Base-by-base conservation (phyloP, 108 stramenopile species). In the Schizochytrium sp. region DNA sequence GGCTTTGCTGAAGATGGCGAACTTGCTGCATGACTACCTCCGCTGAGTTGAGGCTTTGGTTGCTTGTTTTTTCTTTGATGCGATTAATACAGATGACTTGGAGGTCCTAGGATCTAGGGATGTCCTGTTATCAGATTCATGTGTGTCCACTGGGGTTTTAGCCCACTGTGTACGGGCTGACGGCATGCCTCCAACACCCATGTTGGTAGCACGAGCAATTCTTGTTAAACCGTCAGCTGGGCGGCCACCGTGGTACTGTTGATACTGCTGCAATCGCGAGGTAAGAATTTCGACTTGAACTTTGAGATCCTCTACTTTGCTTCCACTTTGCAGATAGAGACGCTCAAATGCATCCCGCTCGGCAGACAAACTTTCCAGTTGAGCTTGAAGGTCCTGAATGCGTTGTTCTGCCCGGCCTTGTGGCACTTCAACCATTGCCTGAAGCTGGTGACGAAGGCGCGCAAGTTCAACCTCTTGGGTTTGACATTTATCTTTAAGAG, bases 301-400 rank as follows among this genome's bases (percentile, higher is more conserved):
- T 15, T 69, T 38, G 12, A 69, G 64, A 1, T 69, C 12, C 64
- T 69, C 64, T 5, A 69, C 10, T 69, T 69, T 69, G 28, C 42
- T 44, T 8, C 64, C 64, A 44, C 64, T 38, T 15, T 69, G 64
- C 64, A 69, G 44, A 44, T 69, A 69, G 0, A 69, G 64, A 13
- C 64, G 64, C 64, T 69, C 64, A 38, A 69, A 69, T 8, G 64
- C 64, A 44, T 69, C 64, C 8, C 64, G 64, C 64, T 69, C 64
- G 8, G 64, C 64, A 8, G 42, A 44, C 8, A 69, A 44, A 7
- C 42, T 44, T 15, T 69, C 64, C 12, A 69, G 42, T 44, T 69
- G 64, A 15, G 64, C 64, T 44, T 69, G 64, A 44, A 69, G 64
- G 28, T 69, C 64, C 64, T 69, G 64, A 8, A 69, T 38, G 42